phyloP scores from a whole-genome alignment of 768 basidiomycete species.

The Rossbeevera mucosa region DNA sequence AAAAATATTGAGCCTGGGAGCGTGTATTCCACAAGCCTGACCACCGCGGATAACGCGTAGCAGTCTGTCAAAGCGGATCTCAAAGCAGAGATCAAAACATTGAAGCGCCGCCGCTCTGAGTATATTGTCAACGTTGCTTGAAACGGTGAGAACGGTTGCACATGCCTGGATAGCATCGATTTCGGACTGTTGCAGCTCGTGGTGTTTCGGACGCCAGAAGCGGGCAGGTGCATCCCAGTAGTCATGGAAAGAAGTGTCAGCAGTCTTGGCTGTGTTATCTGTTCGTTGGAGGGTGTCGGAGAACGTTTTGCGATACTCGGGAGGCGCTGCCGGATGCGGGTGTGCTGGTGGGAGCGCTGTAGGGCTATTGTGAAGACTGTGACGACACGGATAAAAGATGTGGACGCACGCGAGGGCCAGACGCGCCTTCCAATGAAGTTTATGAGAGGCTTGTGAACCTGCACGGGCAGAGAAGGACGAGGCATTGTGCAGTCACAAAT shows the following conservation, averaged over 20 bases:
- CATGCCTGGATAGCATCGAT: conserved; percentile 65
- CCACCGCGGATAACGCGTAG: background rate
- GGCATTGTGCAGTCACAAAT: too few relatives aligned
- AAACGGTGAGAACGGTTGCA: background rate
- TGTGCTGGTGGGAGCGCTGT: conserved; percentile 39
- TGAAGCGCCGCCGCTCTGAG: conserved; percentile 64
- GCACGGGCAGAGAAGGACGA: conserved; percentile 28
- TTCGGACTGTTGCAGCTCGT: conserved; percentile 50
- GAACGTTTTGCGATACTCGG: conserved; percentile 51
- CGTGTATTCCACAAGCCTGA: background rate
- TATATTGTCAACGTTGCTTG: conserved; percentile 1
- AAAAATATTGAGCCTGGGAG: conserved; percentile 16
- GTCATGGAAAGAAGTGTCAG: conserved; percentile 33
- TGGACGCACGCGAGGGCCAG: conserved; percentile 42
- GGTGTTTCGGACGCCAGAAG: conserved; percentile 50
- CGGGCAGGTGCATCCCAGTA: conserved; percentile 68
- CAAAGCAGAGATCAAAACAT: conserved; percentile 27
- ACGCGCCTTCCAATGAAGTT: conserved; percentile 57
- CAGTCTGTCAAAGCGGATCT: background rate
- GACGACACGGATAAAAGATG: background rate
- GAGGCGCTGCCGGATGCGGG: conserved; percentile 66
- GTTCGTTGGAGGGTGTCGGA: conserved; percentile 38
- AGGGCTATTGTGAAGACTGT: conserved; percentile 16
- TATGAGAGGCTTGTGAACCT: conserved; percentile 56
- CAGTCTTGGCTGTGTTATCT: conserved; percentile 11